Evolutionary conservation across 805 yeast species (phyloP).

Genomic region (Ascoidea tarda): DNA sequence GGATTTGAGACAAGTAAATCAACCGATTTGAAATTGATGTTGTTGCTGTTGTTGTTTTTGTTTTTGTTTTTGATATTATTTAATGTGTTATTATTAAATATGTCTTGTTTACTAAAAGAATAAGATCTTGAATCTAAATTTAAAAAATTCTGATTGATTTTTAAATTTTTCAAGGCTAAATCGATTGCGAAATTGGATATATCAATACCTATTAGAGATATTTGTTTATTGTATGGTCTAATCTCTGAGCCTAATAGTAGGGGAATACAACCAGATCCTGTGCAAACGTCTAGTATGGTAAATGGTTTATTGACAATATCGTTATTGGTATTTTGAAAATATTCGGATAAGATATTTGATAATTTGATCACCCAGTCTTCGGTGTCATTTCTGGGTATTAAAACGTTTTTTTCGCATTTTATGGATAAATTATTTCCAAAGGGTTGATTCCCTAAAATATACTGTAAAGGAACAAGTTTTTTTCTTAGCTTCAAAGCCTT

Average conservation of each 20-base stretch:
- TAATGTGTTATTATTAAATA: slow-evolving; percentile 6
- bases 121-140: slow-evolving; percentile 6
- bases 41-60: background rate
- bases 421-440: slow-evolving; percentile 54
- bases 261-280: slow-evolving; percentile 85
- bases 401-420: slow-evolving; percentile 44
- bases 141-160: slow-evolving; percentile 5
- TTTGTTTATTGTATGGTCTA: slow-evolving; percentile 1
- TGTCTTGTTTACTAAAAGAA: slow-evolving; percentile 1
- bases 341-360: slow-evolving; percentile 10
- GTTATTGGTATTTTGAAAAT: background rate
- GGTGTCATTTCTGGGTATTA: slow-evolving; percentile 92
- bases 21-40: slow-evolving; percentile 7
- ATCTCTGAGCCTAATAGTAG: slow-evolving; percentile 26
- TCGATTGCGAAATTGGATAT: slow-evolving; percentile 35
- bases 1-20: slow-evolving; percentile 77
- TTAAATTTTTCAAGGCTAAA: slow-evolving; percentile 32
- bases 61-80: background rate
- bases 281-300: slow-evolving; percentile 53
- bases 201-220: slow-evolving; percentile 36
- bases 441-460: slow-evolving; percentile 76
- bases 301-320: slow-evolving; percentile 7
- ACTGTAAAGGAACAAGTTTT: slow-evolving; percentile 60
- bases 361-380: slow-evolving; percentile 70
- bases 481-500: slow-evolving; percentile 22